A percentile compares a stretch with the other conserved stretches of the same genome.
Conservation (phyloP, 2,329 filamentous ascomycete genomes). For the Juglanconis sp. region DNA sequence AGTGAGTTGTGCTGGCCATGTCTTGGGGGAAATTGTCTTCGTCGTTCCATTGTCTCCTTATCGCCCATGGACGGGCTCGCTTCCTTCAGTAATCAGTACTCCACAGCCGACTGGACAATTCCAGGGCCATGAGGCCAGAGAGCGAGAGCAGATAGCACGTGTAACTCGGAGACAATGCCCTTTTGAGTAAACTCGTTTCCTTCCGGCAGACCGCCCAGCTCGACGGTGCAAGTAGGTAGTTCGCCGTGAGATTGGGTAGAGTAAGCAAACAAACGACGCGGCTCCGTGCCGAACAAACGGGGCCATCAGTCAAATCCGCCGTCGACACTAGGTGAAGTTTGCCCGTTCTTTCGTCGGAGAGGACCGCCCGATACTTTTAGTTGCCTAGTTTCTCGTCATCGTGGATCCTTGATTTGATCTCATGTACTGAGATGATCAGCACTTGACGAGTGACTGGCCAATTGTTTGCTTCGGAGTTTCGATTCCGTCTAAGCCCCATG, state of each 20-base stretch:
- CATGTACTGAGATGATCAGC: background rate
- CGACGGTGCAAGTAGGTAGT: background rate
- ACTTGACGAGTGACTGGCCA: background rate
- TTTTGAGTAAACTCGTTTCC: background rate
- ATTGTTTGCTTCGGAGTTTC: background rate
- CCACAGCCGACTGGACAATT: background rate
- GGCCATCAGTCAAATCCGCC: background rate
- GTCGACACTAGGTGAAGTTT: background rate
- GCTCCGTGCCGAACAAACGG: background rate
- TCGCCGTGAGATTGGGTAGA: background rate
- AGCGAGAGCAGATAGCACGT: background rate
- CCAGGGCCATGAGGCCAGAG: background rate
- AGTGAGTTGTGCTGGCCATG: constrained; percentile 3
- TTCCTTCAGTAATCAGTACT: background rate
- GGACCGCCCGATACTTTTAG: too few relatives aligned
- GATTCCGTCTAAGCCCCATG: background rate
- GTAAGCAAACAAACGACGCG: background rate
- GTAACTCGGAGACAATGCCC: background rate
- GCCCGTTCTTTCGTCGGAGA: background rate
- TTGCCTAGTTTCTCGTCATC: background rate
- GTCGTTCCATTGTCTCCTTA: background rate
- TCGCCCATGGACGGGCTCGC: background rate
- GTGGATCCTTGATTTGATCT: background rate
- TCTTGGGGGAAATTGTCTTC: constrained; percentile 1
- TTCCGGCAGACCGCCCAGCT: background rate